Conservation (phyloP, 2,329 filamentous ascomycete species). For the Fusarium sp. region DNA sequence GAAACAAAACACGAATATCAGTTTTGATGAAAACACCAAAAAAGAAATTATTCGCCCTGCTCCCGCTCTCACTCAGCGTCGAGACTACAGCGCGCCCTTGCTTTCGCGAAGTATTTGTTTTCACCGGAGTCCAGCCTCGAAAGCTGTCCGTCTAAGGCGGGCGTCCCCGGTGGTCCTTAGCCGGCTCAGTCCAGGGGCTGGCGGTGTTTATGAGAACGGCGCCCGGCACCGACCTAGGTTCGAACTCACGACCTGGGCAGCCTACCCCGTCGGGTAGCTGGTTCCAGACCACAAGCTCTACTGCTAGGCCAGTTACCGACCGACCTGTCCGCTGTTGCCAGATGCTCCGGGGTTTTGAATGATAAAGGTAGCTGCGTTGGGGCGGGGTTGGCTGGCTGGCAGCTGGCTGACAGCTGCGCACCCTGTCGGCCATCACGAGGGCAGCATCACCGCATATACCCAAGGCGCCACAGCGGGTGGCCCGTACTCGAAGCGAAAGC, state of each 20-base stretch:
- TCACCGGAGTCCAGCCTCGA: conserved; percentile 39
- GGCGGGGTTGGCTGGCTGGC: conserved; percentile 8
- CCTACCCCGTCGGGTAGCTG: conserved; percentile 5
- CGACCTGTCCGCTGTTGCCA: conserved; percentile 19
- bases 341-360: background rate
- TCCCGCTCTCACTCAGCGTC: conserved; percentile 30
- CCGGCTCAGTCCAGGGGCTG: conserved; percentile 32
- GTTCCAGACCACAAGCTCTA: background rate
- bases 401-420: conserved; percentile 2
- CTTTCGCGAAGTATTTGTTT: conserved; percentile 48
- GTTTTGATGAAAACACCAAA: background rate
- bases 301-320: conserved; percentile 6
- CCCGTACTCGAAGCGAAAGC: background rate
- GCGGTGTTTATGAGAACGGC: conserved; percentile 38
- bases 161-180: conserved; percentile 10
- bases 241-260: conserved; percentile 11
- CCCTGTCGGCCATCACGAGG: background rate
- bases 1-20: background rate
- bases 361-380: conserved; percentile 15
- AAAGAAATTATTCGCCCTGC: conserved; percentile 22
- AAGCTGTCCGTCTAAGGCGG: conserved; percentile 2
- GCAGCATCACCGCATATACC: conserved; percentile 1
- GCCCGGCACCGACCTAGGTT: background rate
- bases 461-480: background rate
- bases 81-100: conserved; percentile 44